Conservation (phyloP, 148 eudicot species). For the Nyssa sinensis region DNA sequence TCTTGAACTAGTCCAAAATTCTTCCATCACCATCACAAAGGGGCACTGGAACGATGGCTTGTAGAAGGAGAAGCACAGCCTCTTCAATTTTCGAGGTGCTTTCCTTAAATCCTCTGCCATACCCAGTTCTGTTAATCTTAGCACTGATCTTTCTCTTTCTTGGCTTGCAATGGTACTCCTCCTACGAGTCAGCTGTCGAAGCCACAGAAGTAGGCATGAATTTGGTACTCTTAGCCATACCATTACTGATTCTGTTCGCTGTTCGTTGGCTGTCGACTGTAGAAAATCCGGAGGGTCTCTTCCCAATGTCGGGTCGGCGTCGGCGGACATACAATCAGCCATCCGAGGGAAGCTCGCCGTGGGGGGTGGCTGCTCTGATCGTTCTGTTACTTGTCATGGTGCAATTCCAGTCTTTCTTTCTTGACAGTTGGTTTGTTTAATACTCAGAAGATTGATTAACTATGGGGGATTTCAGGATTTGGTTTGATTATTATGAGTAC, state of each 20-base stretch:
- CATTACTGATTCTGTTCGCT: conserved; percentile 47
- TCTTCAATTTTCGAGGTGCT: conserved; percentile 55
- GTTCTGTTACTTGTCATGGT: conserved; percentile 57
- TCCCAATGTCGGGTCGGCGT: conserved; percentile 24
- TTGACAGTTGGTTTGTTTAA: conserved; percentile 47
- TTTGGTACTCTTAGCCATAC: conserved; percentile 60
- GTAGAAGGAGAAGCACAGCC: conserved; percentile 25
- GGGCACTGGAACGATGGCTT: too few species aligned
- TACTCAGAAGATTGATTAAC: neutral
- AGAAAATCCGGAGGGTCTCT: conserved; percentile 30
- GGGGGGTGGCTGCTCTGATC: conserved; percentile 72
- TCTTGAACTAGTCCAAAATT: too few species aligned
- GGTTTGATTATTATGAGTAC: neutral
- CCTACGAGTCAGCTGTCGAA: conserved; percentile 58
- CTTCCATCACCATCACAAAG: too few species aligned
- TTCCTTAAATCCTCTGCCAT: conserved; percentile 67
- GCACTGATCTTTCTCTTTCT: conserved; percentile 50
- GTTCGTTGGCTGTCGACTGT: conserved; percentile 53
- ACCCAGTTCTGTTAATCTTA: conserved; percentile 62
- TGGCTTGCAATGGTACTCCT: conserved; percentile 47
- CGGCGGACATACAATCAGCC: conserved; percentile 19
- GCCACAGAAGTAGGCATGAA: conserved; percentile 44
- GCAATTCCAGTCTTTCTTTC: conserved; percentile 53
- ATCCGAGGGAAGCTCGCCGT: conserved; percentile 54
- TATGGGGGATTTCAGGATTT: neutral